Evolutionary conservation across 495 filamentous ascomycete species (phyloP), one percentile per base, ranked within the genome.

Genomic region (Chlorociboria aeruginascens): DNA sequence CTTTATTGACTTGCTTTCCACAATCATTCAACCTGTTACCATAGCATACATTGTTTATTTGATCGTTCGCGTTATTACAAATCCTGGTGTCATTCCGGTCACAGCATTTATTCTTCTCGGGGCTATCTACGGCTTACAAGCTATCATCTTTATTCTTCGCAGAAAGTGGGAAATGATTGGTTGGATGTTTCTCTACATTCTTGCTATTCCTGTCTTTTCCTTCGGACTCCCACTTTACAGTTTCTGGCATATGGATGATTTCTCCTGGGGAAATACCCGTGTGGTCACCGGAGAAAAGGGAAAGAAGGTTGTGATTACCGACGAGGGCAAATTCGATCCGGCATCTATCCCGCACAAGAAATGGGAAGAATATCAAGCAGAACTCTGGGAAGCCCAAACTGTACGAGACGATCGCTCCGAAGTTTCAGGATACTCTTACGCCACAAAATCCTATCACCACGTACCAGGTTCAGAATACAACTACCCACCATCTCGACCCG

Each of bases 191-290:
- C 78, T 99, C 44, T 99, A 99, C 66, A 71, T 99, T 40, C 56
- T 92, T 20, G 93, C 92, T 44, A 81, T 94, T 46, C 92, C 92
- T 10, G 78, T 99, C 53, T 97, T 94, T 75, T 79, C 86, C 29
- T 84, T 94, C 52, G 89, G 78, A 43, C 72, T 99, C 7, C 92
- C 92, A 1, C 73, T 99, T 6, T 99, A 97, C 66, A 74, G 89
- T 38, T 99, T 99, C 78, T 99, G 92, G 92, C 75, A 97, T 66
- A 96, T 96, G 92, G 92, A 99, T 63, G 92, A 99, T 71, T 99
- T 99, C 77, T 83, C 80, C 54, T 96, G 89, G 89, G 89, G 89
- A 64, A 96, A 94, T 63, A 96, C 89, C 30, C 87, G 89, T 74
- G 74, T 99, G 36, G 89, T 99, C 52, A 94, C 86, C n/a, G 92